Conservation (phyloP, 2,329 filamentous ascomycete species). For the Hirsutella minnesotensis region DNA sequence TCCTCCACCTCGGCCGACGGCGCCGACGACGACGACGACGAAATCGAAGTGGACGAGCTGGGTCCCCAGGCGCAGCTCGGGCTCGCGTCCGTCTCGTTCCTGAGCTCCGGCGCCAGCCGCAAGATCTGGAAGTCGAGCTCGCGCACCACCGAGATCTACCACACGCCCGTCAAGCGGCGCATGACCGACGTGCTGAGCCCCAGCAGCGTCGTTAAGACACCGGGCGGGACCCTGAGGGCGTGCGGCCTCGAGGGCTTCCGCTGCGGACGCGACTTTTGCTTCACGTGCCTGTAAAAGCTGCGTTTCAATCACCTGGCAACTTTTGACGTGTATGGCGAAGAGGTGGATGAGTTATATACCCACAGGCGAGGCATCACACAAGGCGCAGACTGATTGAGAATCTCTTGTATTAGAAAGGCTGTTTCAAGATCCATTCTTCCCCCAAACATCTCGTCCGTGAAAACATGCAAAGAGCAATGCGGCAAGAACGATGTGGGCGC, state of each 20-base stretch:
- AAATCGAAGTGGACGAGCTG: conserved; percentile 15
- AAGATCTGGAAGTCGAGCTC: conserved; percentile 17
- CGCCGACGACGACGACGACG: conserved; percentile 13
- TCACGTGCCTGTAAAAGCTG: conserved; percentile 32
- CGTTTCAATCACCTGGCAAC: no score
- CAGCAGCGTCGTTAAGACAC: conserved; percentile 27
- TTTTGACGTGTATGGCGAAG: no score
- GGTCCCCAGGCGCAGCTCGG: conserved; percentile 4
- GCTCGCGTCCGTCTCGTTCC: conserved; percentile 4
- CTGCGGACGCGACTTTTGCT: conserved; percentile 48
- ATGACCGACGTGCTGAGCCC: conserved; percentile 9
- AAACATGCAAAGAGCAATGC: conserved; percentile 2
- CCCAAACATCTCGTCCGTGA: conserved; percentile 8
- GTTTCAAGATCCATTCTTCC: conserved; percentile 1
- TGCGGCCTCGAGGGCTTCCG: conserved; percentile 45
- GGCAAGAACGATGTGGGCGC: background rate
- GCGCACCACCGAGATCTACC: conserved; percentile 15
- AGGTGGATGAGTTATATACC: no score
- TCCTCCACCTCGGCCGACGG: conserved; percentile 23
- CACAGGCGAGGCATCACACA: background rate
- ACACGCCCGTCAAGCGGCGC: conserved; percentile 14
- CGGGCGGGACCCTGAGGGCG: conserved; percentile 34
- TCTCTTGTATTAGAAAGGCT: conserved; percentile 1
- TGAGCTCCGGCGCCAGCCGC: conserved; percentile 8
- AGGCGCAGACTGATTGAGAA: background rate